Evolutionary conservation across 257 asterid species (phyloP), one percentile per base, ranked within the genome.

Genomic region (Lavandula angustifolia): DNA sequence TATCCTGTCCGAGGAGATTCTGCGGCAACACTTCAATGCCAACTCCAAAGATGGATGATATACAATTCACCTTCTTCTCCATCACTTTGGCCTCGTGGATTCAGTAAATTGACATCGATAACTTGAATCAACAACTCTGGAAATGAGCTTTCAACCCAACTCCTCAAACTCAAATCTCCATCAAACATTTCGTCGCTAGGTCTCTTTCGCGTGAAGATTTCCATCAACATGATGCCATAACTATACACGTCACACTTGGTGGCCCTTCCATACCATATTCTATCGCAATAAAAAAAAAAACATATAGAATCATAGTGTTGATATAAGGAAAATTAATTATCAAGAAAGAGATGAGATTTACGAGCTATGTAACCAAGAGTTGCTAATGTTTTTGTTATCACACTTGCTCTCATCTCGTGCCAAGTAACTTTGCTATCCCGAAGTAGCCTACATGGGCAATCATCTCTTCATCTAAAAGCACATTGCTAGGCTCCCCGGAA

Each of bases 21-120:
- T n/a, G 35, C 2, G 4, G n/a, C n/a, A n/a, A n/a, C 69, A 64
- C 13, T 18, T 35, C 49, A n/a, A n/a, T 49, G 49, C 9, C 40
- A 64, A 35, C 22, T 17, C 69, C n/a, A n/a, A n/a, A 64, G 6
- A 49, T 11, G 9, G 50, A 49, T 0, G 17, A 34, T 49, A n/a
- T 2, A 9, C 54, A 54, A 5, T 37, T 7, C 72, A 17, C 5
- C 2, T 49, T 50, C 11, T 50, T 51, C 13, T 10, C 6, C 1
- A 6, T 2, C 22, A 17, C 10, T 9, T 16, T 60, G n/a, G n/a
- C 46, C 8, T 22, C n/a, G n/a, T 34, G 9, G 16, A 16, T 68
- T 58, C 10, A 50, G 8, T 11, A 70, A 47, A 41, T 70, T 47
- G 47, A 35, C 31, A 70, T 70, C 69, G 5, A 70, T 42, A 31